Percentiles rank a stretch among this genome's conserved stretches.
These are phyloP conservation scores for Fusarium vanettenii DNA, from an alignment of 2,329 filamentous ascomycete species.

Conservation along the genomic window DNA sequence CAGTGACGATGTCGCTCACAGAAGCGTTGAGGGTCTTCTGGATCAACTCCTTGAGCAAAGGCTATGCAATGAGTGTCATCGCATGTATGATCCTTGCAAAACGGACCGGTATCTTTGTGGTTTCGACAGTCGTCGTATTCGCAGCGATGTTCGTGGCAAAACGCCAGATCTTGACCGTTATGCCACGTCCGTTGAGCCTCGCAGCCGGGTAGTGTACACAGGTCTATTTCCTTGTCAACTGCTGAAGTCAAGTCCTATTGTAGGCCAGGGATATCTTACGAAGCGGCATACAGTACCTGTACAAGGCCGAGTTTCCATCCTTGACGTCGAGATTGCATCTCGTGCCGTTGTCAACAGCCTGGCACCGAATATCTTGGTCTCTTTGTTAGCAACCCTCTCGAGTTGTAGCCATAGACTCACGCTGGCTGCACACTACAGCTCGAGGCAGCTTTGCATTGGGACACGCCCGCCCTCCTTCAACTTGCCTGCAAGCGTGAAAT, in stretches of 20 bases:
- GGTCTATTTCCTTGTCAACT: slow-evolving; percentile 37
- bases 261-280: slow-evolving; percentile 22
- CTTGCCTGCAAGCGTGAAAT: slow-evolving; percentile 41
- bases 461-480: slow-evolving; percentile 38
- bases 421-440: slow-evolving; percentile 38
- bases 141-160: slow-evolving; percentile 47
- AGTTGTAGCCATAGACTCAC: slow-evolving; percentile 27
- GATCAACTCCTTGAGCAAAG: slow-evolving; percentile 30
- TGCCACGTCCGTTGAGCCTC: slow-evolving; percentile 31
- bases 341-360: slow-evolving; percentile 38
- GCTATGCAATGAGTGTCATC: slow-evolving; percentile 39
- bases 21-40: slow-evolving; percentile 34
- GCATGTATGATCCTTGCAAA: slow-evolving; percentile 46
- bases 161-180: slow-evolving; percentile 35
- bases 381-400: slow-evolving; percentile 8
- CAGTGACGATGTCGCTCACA: slow-evolving; percentile 47
- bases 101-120: slow-evolving; percentile 23
- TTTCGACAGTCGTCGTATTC: slow-evolving; percentile 35
- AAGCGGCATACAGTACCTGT: slow-evolving; percentile 41
- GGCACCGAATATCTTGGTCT: slow-evolving; percentile 32
- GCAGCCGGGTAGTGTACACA: slow-evolving; percentile 43
- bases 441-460: slow-evolving; percentile 34
- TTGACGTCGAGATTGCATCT: slow-evolving; percentile 38
- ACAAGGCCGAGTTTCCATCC: slow-evolving; percentile 20
- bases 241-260: background rate